Conservation (phyloP, 768 basidiomycete species). For the Kwoniella bestiolae region DNA sequence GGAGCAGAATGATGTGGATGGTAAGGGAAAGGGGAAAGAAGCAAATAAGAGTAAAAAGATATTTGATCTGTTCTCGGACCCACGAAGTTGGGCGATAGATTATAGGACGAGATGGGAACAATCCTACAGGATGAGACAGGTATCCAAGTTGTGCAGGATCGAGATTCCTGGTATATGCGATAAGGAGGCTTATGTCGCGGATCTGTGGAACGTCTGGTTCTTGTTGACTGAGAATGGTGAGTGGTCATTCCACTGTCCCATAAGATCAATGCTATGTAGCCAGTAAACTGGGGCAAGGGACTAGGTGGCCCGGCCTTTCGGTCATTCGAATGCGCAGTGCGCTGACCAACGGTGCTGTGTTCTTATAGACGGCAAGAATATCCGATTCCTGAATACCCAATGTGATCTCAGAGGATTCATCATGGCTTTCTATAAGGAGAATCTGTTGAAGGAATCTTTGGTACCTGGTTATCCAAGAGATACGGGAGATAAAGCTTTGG, state of each 20-base stretch:
- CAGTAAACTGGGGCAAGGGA: too few species aligned
- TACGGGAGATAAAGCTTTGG: slow-evolving; percentile 51
- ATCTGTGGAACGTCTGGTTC: slow-evolving; percentile 56
- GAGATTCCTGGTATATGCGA: slow-evolving; percentile 29
- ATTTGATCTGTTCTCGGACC: slow-evolving; percentile 47
- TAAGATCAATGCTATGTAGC: too few species aligned
- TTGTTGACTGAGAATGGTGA: slow-evolving; percentile 54
- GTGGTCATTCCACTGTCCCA: slow-evolving; percentile 24
- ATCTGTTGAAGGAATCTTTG: slow-evolving; percentile 54
- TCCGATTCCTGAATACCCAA: slow-evolving; percentile 41
- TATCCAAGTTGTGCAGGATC: slow-evolving; percentile 20
- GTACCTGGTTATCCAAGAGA: slow-evolving; percentile 57
- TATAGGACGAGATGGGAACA: slow-evolving; percentile 47
- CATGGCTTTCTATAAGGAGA: slow-evolving; percentile 48
- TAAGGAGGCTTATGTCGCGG: slow-evolving; percentile 28
- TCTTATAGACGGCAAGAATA: slow-evolving; percentile 49
- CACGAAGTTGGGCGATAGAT: slow-evolving; percentile 47
- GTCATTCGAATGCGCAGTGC: neutral
- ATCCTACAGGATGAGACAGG: slow-evolving; percentile 36
- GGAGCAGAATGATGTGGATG: neutral
- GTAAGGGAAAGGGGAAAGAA: too few species aligned
- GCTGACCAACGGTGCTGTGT: neutral
- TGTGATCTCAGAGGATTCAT: slow-evolving; percentile 49
- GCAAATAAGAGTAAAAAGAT: slow-evolving; percentile 24
- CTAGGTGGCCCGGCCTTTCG: neutral